phyloP scores from a whole-genome alignment of 2,329 filamentous ascomycete species.

The Cercospora sojina region DNA sequence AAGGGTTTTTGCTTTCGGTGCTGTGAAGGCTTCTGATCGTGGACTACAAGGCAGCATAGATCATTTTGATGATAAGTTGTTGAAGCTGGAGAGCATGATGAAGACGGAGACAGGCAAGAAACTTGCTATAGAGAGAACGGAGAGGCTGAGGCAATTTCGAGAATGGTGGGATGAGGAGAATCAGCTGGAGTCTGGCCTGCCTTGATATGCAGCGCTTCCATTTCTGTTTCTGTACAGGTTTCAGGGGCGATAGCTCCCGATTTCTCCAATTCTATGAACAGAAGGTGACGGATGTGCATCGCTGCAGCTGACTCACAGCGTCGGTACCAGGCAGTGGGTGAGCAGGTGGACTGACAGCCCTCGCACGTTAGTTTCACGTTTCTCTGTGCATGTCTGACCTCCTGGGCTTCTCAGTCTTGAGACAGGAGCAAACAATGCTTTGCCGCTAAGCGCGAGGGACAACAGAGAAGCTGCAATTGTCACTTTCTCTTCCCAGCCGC shows the following conservation, averaged over 20 bases:
- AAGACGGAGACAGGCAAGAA: conserved; percentile 55
- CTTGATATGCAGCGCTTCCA: neutral
- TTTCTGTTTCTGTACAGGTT: neutral
- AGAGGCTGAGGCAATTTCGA: conserved; percentile 51
- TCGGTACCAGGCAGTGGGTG: too few relatives aligned
- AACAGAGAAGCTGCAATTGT: neutral
- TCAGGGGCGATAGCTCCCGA: neutral
- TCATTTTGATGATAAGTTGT: conserved; percentile 76
- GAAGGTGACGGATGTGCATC: too few relatives aligned
- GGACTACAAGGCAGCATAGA: conserved; percentile 65
- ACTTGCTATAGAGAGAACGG: conserved; percentile 52
- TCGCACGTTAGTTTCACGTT: neutral
- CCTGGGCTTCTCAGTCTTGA: neutral
- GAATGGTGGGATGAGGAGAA: conserved; percentile 57
- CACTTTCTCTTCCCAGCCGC: too few relatives aligned
- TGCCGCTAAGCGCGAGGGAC: neutral
- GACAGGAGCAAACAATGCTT: neutral
- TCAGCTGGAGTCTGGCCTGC: neutral
- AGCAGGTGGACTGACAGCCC: too few relatives aligned
- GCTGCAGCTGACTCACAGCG: too few relatives aligned
- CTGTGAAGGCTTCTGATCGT: conserved; percentile 53
- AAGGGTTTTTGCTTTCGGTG: conserved; percentile 73
- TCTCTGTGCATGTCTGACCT: neutral
- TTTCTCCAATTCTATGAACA: too few relatives aligned
- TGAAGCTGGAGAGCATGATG: conserved; percentile 62